These are phyloP conservation scores for Cocos nucifera DNA, from an alignment of 176 grass and related monocot species.

Conservation along the genomic window DNA sequence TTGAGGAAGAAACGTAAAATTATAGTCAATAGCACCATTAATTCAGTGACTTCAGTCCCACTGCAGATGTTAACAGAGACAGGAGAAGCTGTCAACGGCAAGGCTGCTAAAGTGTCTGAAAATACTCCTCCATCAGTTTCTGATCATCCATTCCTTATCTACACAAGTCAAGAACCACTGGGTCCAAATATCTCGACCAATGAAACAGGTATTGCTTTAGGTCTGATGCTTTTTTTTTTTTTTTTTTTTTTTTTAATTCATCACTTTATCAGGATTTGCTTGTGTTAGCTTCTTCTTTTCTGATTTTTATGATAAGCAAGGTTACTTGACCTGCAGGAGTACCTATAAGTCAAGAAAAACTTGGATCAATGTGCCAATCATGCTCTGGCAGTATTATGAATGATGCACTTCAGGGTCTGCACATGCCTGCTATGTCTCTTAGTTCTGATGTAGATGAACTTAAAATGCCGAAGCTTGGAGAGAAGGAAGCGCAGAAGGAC, in stretches of 20 bases:
- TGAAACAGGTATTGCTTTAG: neutral
- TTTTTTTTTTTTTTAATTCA: neutral
- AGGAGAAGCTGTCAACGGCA: slow-evolving; percentile 10
- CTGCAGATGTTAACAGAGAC: slow-evolving; percentile 11
- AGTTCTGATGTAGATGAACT: neutral
- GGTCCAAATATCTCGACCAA: slow-evolving; percentile 11
- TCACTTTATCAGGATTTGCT: neutral
- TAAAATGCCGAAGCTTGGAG: slow-evolving; percentile 22
- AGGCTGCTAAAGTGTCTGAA: slow-evolving; percentile 17
- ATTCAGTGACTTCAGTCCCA: slow-evolving; percentile 18
- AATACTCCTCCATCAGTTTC: slow-evolving; percentile 20
- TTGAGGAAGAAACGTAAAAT: slow-evolving; percentile 53
- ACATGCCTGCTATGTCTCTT: slow-evolving; percentile 4
- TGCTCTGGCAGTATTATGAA: too few species aligned
- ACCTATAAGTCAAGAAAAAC: neutral
- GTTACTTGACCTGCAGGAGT: slow-evolving; percentile 3
- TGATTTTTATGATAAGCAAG: neutral
- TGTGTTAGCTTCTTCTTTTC: too few species aligned
- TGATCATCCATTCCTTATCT: slow-evolving; percentile 26
- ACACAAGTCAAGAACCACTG: slow-evolving; percentile 40
- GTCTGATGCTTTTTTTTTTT: neutral
- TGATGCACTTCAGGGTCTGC: too few species aligned
- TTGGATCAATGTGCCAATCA: neutral
- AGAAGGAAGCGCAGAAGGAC: slow-evolving; percentile 35
- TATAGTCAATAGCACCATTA: slow-evolving; percentile 21